These are phyloP conservation scores for Penicillium salamii DNA, from an alignment of 495 filamentous ascomycete genomes.

Conservation along the genomic window DNA sequence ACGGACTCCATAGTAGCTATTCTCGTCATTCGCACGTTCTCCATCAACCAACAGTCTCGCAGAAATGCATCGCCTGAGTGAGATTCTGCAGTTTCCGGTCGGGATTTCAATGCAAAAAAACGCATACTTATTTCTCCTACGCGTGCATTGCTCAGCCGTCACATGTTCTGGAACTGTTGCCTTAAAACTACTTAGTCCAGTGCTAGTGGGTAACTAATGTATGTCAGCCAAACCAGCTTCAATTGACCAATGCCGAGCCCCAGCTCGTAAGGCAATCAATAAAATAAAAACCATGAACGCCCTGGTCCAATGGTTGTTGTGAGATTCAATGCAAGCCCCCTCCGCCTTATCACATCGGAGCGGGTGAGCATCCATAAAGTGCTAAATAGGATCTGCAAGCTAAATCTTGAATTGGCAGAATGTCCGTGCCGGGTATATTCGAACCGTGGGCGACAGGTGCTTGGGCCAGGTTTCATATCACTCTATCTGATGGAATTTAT, in stretches of 20 bases:
- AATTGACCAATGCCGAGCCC: too few relatives aligned
- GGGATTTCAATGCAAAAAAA: slow-evolving; percentile 1
- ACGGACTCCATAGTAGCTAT: not conserved
- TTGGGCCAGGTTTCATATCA: slow-evolving; percentile 2
- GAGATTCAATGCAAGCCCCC: slow-evolving; percentile 21
- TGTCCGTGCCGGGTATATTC: slow-evolving; percentile 10
- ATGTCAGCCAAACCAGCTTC: not conserved
- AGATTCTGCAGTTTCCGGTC: slow-evolving; percentile 23
- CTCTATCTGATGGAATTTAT: not conserved
- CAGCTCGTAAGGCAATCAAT: not conserved
- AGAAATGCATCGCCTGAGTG: slow-evolving; percentile 13
- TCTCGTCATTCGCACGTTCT: slow-evolving; percentile 6
- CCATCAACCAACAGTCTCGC: slow-evolving; percentile 8
- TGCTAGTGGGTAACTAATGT: slow-evolving; percentile 3
- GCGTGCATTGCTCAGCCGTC: not conserved
- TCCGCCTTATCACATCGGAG: slow-evolving; percentile 24
- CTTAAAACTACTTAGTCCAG: not conserved
- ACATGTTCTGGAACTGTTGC: slow-evolving; percentile 1
- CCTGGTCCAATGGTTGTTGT: slow-evolving; percentile 11
- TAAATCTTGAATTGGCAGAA: slow-evolving; percentile 15
- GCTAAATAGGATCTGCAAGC: slow-evolving; percentile 19
- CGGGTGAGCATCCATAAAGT: slow-evolving; percentile 2
- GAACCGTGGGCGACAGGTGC: slow-evolving; percentile 13
- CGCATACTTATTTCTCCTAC: slow-evolving; percentile 1
- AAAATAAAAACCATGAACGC: not conserved